These are phyloP conservation scores for Saccharomyces mikatae DNA, from an alignment of 805 yeast species.

Conservation along the genomic window DNA sequence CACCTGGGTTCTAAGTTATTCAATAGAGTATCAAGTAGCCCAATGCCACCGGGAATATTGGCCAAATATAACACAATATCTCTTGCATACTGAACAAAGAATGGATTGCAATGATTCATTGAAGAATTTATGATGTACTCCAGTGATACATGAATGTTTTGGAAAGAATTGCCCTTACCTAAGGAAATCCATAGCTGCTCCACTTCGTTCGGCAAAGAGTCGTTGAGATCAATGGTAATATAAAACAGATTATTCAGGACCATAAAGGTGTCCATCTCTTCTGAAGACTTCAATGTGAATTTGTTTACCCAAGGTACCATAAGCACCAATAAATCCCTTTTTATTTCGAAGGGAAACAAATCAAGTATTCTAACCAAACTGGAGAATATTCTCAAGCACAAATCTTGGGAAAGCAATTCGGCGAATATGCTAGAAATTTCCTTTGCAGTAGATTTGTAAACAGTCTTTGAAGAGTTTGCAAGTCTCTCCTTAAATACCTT, in stretches of 20 bases:
- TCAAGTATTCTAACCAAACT: slow-evolving; percentile 61
- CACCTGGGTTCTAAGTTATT: slow-evolving; percentile 70
- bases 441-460: slow-evolving; percentile 78
- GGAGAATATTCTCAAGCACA: slow-evolving; percentile 56
- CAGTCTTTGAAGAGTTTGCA: slow-evolving; percentile 67
- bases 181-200: slow-evolving; percentile 94
- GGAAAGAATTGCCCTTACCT: slow-evolving; percentile 61
- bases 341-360: slow-evolving; percentile 46
- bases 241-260: slow-evolving; percentile 75
- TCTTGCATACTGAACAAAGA: slow-evolving; percentile 69
- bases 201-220: slow-evolving; percentile 71
- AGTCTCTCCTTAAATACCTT: slow-evolving; percentile 61
- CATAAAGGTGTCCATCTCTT: slow-evolving; percentile 49
- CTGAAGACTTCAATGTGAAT: slow-evolving; percentile 50
- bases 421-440: slow-evolving; percentile 74
- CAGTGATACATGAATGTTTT: slow-evolving; percentile 64
- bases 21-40: slow-evolving; percentile 54
- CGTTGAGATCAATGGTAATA: slow-evolving; percentile 71
- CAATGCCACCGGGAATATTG: slow-evolving; percentile 43
- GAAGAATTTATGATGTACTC: slow-evolving; percentile 64
- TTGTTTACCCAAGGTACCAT: slow-evolving; percentile 90
- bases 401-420: slow-evolving; percentile 46
- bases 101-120: slow-evolving; percentile 58
- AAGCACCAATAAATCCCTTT: slow-evolving; percentile 73
- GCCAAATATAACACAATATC: slow-evolving; percentile 73